Percentiles rank a stretch among this genome's conserved stretches.
Conservation (phyloP, 2,329 filamentous ascomycete genomes). For the Zarea fungicola region DNA sequence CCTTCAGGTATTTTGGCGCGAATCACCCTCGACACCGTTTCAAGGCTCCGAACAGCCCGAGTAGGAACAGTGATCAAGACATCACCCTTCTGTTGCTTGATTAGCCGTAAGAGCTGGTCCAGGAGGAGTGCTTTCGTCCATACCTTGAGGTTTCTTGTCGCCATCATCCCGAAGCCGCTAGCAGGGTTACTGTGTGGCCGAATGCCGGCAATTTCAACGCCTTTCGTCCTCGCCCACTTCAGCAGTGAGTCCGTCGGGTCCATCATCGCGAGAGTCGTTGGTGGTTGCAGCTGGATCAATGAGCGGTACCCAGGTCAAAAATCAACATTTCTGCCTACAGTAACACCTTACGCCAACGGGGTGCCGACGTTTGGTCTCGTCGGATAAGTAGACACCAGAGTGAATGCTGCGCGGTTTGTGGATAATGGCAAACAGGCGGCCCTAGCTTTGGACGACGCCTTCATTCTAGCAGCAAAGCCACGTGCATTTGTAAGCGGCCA, state of each 20-base stretch:
- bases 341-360: too few species aligned
- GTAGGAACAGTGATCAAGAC: slow-evolving; percentile 61
- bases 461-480: too few species aligned
- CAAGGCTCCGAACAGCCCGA: slow-evolving; percentile 57
- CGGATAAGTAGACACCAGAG: too few species aligned
- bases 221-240: not conserved
- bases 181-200: not conserved
- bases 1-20: slow-evolving; percentile 45
- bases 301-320: too few species aligned
- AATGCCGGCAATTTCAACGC: not conserved
- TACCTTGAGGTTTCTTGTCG: not conserved
- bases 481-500: too few species aligned
- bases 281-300: too few species aligned
- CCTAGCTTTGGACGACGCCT: too few species aligned
- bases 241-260: not conserved
- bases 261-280: not conserved
- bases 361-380: too few species aligned
- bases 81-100: slow-evolving; percentile 37
- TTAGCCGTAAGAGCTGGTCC: not conserved
- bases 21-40: slow-evolving; percentile 53
- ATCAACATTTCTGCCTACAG: too few species aligned
- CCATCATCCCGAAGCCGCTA: not conserved
- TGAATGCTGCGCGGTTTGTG: too few species aligned
- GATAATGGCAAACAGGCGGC: too few species aligned
- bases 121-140: not conserved